A percentile compares a stretch with the other conserved stretches of the same genome.
Conservation (phyloP, 2,329 filamentous ascomycete genomes). For the Alternaria triticina region DNA sequence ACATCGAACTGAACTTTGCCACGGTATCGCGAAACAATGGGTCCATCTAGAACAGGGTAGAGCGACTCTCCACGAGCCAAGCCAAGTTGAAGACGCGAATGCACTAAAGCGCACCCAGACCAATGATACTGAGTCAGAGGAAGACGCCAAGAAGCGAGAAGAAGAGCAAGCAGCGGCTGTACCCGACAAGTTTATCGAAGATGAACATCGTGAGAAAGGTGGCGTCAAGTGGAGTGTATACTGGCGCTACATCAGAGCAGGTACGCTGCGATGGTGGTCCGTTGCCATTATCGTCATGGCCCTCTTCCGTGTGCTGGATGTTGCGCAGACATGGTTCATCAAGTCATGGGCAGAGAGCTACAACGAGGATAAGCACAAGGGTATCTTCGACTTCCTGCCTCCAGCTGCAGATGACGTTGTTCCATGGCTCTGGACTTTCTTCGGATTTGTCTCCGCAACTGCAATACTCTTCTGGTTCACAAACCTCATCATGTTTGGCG, state of each 20-base stretch:
- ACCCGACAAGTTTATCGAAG: slow-evolving; percentile 79
- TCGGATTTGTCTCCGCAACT: slow-evolving; percentile 59
- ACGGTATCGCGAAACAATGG: slow-evolving; percentile 74
- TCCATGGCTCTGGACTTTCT: slow-evolving; percentile 77
- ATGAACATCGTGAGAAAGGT: slow-evolving; percentile 76
- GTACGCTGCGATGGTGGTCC: slow-evolving; percentile 75
- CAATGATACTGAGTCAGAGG: slow-evolving; percentile 44
- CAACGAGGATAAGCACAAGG: slow-evolving; percentile 41
- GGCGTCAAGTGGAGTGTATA: slow-evolving; percentile 79
- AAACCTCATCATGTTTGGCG: slow-evolving; percentile 73
- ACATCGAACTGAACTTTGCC: slow-evolving; percentile 73
- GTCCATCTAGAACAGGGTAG: slow-evolving; percentile 71
- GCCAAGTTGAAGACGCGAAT: slow-evolving; percentile 55
- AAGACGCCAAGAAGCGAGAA: slow-evolving; percentile 44
- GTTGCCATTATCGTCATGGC: slow-evolving; percentile 68
- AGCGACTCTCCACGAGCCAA: slow-evolving; percentile 51
- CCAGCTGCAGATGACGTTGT: slow-evolving; percentile 69
- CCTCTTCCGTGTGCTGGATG: slow-evolving; percentile 67
- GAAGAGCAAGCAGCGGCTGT: slow-evolving; percentile 58
- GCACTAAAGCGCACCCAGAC: slow-evolving; percentile 50
- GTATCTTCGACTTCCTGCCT: slow-evolving; percentile 61
- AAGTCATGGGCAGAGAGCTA: slow-evolving; percentile 89
- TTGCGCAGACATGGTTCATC: slow-evolving; percentile 78
- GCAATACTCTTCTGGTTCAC: slow-evolving; percentile 60
- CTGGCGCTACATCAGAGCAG: slow-evolving; percentile 84